Evolutionary conservation across 2,329 filamentous ascomycete genomes (phyloP).

Genomic region (Aspergillus pseudoterreus): DNA sequence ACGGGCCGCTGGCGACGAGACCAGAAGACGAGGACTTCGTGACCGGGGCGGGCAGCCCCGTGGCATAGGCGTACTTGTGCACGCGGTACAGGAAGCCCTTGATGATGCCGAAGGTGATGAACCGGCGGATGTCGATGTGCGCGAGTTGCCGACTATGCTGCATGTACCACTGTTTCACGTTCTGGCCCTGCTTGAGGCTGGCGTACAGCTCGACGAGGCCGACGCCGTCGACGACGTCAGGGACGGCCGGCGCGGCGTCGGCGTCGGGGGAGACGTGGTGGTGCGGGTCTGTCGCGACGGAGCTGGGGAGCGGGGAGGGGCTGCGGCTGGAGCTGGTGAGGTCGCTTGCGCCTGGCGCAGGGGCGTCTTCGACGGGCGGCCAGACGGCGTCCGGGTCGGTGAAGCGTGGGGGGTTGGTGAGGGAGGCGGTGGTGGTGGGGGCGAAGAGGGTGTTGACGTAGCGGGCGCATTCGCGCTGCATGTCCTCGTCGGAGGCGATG

Average conservation of each 20-base stretch:
- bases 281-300: conserved; percentile 10
- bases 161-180: conserved; percentile 82
- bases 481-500: conserved; percentile 71
- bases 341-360: conserved; percentile 11
- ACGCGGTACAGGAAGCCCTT: conserved; percentile 92
- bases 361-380: conserved; percentile 36
- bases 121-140: conserved; percentile 80
- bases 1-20: conserved; percentile 20
- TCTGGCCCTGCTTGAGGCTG: conserved; percentile 75
- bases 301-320: conserved; percentile 10
- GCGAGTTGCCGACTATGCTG: conserved; percentile 68
- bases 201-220: conserved; percentile 77
- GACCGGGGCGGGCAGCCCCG: conserved; percentile 28
- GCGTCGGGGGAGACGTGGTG: conserved; percentile 4
- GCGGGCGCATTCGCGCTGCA: conserved; percentile 81
- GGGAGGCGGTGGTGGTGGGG: conserved; percentile 17
- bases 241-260: neutral
- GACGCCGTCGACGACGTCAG: conserved; percentile 38
- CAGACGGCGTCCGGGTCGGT: conserved; percentile 39
- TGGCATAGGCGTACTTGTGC: conserved; percentile 76
- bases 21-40: conserved; percentile 18
- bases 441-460: conserved; percentile 66
- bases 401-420: conserved; percentile 17
- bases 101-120: conserved; percentile 94
- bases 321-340: conserved; percentile 10